Conservation (phyloP, 805 yeast species). For the Brettanomyces bruxellensis region DNA sequence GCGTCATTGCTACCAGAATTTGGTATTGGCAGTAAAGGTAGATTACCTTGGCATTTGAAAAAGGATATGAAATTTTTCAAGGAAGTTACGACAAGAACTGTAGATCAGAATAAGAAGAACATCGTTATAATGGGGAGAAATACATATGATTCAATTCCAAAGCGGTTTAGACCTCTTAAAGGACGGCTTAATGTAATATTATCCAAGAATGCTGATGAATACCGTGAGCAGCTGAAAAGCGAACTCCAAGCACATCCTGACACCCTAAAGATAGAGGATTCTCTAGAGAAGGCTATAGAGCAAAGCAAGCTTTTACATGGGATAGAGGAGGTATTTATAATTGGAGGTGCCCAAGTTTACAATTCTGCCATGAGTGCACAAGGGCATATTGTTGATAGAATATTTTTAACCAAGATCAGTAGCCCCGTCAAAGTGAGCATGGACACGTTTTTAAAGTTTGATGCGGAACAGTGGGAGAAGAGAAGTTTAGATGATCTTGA, state of each 20-base stretch:
- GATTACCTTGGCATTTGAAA: constrained; percentile 79
- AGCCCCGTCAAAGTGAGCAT: constrained; percentile 35
- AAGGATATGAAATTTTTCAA: constrained; percentile 82
- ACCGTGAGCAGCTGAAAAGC: constrained; percentile 15
- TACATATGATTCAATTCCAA: constrained; percentile 93
- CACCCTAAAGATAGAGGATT: constrained; percentile 24
- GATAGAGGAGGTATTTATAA: constrained; percentile 62
- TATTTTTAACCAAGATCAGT: constrained; percentile 63
- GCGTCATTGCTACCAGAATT: constrained; percentile 75
- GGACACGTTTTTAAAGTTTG: constrained; percentile 60
- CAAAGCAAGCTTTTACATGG: constrained; percentile 18
- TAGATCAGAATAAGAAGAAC: constrained; percentile 32
- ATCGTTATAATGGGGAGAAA: constrained; percentile 94
- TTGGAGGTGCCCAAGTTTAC: constrained; percentile 92
- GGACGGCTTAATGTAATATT: constrained; percentile 68
- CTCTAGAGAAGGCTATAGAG: constrained; percentile 35
- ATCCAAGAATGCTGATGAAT: constrained; percentile 35
- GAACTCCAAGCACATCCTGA: constrained; percentile 15
- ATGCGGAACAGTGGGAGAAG: constrained; percentile 28
- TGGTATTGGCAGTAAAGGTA: constrained; percentile 81
- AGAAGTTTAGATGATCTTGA: constrained; percentile 27
- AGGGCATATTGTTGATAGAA: constrained; percentile 34
- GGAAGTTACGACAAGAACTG: constrained; percentile 50
- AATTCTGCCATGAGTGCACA: constrained; percentile 29
- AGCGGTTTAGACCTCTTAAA: constrained; percentile 73